phyloP scores from a whole-genome alignment of 805 yeast species.

The Wickerhamomyces chambardii region DNA sequence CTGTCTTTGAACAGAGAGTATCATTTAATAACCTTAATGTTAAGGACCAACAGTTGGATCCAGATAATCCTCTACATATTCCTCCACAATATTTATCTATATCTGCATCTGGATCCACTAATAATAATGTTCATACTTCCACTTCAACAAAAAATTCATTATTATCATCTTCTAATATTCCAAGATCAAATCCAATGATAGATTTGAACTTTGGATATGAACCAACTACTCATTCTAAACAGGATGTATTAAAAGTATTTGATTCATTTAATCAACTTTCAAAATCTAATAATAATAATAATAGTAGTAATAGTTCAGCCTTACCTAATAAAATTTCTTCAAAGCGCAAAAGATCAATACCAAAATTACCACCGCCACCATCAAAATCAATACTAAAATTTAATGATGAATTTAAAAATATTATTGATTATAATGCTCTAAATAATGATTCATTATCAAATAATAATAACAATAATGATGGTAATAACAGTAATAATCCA shows the following conservation, averaged over 20 bases:
- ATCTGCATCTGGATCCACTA: background rate
- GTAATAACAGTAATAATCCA: background rate
- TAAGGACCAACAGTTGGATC: constrained; percentile 6
- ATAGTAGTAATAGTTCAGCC: background rate
- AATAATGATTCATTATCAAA: background rate
- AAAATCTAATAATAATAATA: no score
- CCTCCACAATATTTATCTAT: constrained; percentile 14
- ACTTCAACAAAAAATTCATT: no score
- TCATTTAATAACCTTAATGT: no score
- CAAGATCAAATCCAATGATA: background rate
- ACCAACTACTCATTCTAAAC: background rate
- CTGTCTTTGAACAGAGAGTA: no score
- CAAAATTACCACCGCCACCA: constrained; percentile 18
- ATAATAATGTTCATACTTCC: no score
- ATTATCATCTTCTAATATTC: background rate
- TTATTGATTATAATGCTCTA: background rate
- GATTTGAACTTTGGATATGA: constrained; percentile 16
- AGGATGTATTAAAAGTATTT: constrained; percentile 10
- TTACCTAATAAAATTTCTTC: no score
- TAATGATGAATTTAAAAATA: background rate
- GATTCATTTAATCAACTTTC: constrained; percentile 7
- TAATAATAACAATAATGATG: background rate
- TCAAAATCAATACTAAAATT: constrained; percentile 14
- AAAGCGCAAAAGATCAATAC: constrained; percentile 5
- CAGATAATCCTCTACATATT: constrained; percentile 14